Conservation (phyloP, 345 rosid genomes). For the Citrus trifoliata region DNA sequence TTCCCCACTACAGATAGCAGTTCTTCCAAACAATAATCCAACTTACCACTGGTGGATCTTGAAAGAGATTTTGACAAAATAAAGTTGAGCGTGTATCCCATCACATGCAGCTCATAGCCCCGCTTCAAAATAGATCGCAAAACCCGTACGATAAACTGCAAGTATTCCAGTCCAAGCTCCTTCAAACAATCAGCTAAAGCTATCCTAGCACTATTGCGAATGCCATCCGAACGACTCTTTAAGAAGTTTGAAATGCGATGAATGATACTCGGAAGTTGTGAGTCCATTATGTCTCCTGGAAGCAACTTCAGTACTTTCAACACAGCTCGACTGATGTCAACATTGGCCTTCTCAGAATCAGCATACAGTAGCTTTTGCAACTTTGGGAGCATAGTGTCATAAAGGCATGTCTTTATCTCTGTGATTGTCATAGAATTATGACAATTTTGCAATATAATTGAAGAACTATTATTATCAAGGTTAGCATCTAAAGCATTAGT, state of each 20-base stretch:
- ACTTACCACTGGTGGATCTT: slow-evolving; percentile 41
- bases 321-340: slow-evolving; percentile 58
- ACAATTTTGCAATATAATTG: slow-evolving; percentile 14
- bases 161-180: slow-evolving; percentile 82
- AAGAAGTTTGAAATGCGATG: slow-evolving; percentile 65
- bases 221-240: slow-evolving; percentile 63
- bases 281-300: slow-evolving; percentile 69
- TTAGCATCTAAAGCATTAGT: slow-evolving; percentile 16
- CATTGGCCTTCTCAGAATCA: slow-evolving; percentile 67
- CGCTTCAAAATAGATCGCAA: slow-evolving; percentile 70
- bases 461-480: slow-evolving; percentile 12
- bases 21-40: slow-evolving; percentile 82
- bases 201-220: slow-evolving; percentile 75
- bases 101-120: slow-evolving; percentile 83
- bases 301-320: slow-evolving; percentile 89
- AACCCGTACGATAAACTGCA: slow-evolving; percentile 58
- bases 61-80: slow-evolving; percentile 53
- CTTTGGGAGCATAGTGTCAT: slow-evolving; percentile 63
- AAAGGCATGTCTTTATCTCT: slow-evolving; percentile 59
- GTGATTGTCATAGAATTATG: slow-evolving; percentile 18
- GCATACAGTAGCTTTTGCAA: slow-evolving; percentile 57
- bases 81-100: slow-evolving; percentile 73
- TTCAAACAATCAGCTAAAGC: slow-evolving; percentile 88
- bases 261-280: slow-evolving; percentile 71
- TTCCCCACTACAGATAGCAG: slow-evolving; percentile 68